Base-by-base conservation (phyloP, 805 yeast species). In the Candida oleophila region DNA sequence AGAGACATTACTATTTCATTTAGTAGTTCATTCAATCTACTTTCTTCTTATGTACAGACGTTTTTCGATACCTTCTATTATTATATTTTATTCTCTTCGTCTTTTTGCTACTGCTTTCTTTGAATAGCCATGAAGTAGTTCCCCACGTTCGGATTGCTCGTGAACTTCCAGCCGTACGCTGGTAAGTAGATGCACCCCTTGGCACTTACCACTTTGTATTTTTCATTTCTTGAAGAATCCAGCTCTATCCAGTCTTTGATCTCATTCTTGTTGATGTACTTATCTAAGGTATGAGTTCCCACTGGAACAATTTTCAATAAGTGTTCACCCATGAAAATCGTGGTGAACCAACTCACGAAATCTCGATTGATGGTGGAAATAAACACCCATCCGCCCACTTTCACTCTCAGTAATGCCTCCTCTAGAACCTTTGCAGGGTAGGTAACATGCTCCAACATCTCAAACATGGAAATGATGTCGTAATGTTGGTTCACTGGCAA, bases 361-460 rank as follows among this genome's bases (percentile, higher is more conserved):
- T 94, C 96, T 53, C 97, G 78, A 66, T 94, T 94, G 48, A 94
- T 94, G 0, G 99, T 94, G 34, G 97, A 89, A 44, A 91, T 59
- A 58, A 94, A 89, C 30, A 92, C 61, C 74, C 87, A 80, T 25
- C 99, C 98, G 7, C 91, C 92, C 0, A 84, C 85, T 46, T 80
- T 79, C 33, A 92, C 83, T 49, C 82, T 81, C 33, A 69, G 57
- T 61, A 90, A 71, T 0, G 95, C 95, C 42, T 77, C 78, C n/a
- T 72, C 64, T 46, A 94, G 65, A 14, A 91, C 85, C 44, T 77
- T 80, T 0, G 88, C 68, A 0, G 99, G 99, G 49, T 81, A 77
- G 48, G 87, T 89, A 2, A 94, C 97, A 62, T 94, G 99, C 64
- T 94, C 99, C 33, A 94, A 73, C 81, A 94, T 83, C 64, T 94